phyloP scores from a whole-genome alignment of 2,329 filamentous ascomycete genomes.

The Sporothrix phasma region DNA sequence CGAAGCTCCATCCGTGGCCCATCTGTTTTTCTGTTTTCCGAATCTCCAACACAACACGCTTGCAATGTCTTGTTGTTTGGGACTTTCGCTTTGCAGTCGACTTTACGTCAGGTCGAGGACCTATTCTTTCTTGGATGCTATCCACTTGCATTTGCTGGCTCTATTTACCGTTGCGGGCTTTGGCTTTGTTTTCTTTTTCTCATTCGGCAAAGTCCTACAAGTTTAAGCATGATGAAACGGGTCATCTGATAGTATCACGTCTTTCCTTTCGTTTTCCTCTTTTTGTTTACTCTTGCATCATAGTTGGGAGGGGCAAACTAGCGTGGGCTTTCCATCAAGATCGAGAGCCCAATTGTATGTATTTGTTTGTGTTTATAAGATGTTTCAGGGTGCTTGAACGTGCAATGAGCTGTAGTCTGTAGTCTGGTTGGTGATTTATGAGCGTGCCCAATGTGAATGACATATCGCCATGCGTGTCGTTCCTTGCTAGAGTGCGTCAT shows the following conservation, averaged over 20 bases:
- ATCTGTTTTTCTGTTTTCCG: not conserved
- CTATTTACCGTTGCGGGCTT: not conserved
- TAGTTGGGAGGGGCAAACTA: not conserved
- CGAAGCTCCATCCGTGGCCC: not conserved
- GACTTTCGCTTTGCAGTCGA: too few species aligned
- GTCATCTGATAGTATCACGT: too few species aligned
- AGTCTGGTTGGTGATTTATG: too few species aligned
- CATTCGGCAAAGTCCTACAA: not conserved
- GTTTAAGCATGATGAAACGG: slow-evolving; percentile 8
- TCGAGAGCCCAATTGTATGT: not conserved
- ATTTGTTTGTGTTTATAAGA: too few species aligned
- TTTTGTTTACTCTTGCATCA: not conserved
- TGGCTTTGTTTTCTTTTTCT: not conserved
- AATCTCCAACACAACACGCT: too few species aligned
- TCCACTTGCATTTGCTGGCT: not conserved
- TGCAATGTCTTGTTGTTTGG: not conserved
- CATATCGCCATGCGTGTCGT: too few species aligned
- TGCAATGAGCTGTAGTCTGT: too few species aligned
- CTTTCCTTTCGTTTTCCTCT: not conserved
- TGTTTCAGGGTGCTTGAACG: too few species aligned
- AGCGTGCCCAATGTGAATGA: too few species aligned
- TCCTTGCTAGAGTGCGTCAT: too few species aligned
- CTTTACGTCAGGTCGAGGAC: too few species aligned
- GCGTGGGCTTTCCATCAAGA: not conserved
- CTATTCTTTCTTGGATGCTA: not conserved